These are phyloP conservation scores for Mesotaenium endlicherianum DNA, from an alignment of 139 green algal species.

Conservation along the genomic window DNA sequence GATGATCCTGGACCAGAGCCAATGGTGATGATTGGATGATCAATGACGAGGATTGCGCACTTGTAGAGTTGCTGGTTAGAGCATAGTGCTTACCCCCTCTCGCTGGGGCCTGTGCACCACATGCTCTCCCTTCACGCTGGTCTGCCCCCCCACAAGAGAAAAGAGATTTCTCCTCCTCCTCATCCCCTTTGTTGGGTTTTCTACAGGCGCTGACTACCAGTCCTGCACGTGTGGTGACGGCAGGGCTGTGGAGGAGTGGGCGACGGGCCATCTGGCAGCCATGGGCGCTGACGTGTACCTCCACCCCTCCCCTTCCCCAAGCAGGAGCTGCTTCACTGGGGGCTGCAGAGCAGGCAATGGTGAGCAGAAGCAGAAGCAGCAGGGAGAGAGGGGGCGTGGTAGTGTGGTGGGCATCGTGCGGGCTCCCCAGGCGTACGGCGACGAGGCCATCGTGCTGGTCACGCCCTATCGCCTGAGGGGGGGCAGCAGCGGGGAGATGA, in stretches of 20 bases:
- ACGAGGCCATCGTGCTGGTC: slow-evolving; percentile 32
- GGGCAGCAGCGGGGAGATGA: neutral
- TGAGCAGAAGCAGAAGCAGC: neutral
- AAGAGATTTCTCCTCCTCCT: neutral
- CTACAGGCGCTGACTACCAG: neutral
- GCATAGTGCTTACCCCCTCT: too few species aligned
- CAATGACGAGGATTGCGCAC: neutral
- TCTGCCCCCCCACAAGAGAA: neutral
- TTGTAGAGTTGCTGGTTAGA: neutral
- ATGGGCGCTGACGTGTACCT: slow-evolving; percentile 11
- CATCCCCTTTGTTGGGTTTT: neutral
- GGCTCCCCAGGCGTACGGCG: neutral
- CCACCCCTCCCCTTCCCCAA: neutral
- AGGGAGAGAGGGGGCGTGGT: neutral
- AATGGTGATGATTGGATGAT: neutral
- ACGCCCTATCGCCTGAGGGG: neutral
- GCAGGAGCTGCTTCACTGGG: neutral
- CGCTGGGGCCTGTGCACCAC: neutral
- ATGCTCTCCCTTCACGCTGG: neutral
- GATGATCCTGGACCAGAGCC: too few species aligned
- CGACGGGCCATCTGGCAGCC: neutral
- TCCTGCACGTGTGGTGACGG: neutral
- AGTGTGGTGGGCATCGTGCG: slow-evolving; percentile 13
- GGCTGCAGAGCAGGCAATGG: neutral
- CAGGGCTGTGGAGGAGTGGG: slow-evolving; percentile 11